Evolutionary conservation across 108 stramenopile species (phyloP), one percentile per base, ranked within the genome.

Genomic region (Parietichytrium sp.): DNA sequence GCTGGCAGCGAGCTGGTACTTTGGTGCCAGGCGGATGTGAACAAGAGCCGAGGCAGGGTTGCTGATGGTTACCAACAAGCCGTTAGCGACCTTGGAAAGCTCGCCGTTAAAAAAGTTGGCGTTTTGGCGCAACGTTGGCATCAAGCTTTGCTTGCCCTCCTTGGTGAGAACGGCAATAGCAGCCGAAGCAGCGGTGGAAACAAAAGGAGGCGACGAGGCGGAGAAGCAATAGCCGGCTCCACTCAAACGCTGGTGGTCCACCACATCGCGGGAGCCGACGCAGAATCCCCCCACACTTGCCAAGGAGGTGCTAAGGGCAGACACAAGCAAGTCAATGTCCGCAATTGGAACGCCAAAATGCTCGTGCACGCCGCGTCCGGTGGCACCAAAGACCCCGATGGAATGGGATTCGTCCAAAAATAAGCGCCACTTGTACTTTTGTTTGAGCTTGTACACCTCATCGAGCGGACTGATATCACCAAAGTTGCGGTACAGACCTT

Each of bases 201-300:
- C 89, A 83, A 97, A 99, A n/a, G 98, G 98, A 10, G 97, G 96
- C 38, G 96, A 88, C 54, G 95, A 93, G 3, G 97, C 98, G 80
- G 94, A 95, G 88, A 95, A 99, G 88, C 95, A 96, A 85, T 99
- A 99, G 49, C 98, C 98, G 2, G 97, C 97, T 49, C 96, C 98
- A 48, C 93, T 93, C 25, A 97, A 84, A 13, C 98, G 91, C 84
- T 98, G 98, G 88, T 98, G 98, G 88, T 97, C 96, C 15, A 96
- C 95, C 25, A 98, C 95, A 83, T 99, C 97, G 52, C 93, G 91
- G 79, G 89, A 92, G 23, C 98, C 98, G 36, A 97, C 91, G 30
- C 95, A 96, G 47, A 99, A 86, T 52, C 98, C 98, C 3, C 98
- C 97, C 61, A 97, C 90, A 51, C 93, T 93, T 6, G 95, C 96